Conservation (phyloP, 345 rosid genomes). For the Mallotus nudiflorus region DNA sequence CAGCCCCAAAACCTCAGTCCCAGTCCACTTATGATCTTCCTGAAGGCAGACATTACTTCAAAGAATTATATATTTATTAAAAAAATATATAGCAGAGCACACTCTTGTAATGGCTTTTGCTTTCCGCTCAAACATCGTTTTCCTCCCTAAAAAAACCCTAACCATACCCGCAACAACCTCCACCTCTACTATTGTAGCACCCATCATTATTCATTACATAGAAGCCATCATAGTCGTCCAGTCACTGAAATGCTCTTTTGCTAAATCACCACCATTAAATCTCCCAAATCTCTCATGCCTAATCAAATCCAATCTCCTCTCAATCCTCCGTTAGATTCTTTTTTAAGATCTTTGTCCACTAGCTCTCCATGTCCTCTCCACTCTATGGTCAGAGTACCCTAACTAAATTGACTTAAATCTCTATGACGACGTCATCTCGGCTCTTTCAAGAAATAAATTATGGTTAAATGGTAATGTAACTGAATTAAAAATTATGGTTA, state of each 20-base stretch:
- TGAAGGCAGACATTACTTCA: too few relatives aligned
- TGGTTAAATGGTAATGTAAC: too few relatives aligned
- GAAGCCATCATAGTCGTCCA: slow-evolving; percentile 95
- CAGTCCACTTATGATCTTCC: too few relatives aligned
- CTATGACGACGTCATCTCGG: slow-evolving; percentile 59
- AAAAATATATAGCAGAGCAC: too few relatives aligned
- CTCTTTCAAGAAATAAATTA: slow-evolving; percentile 51
- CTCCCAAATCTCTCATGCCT: slow-evolving; percentile 75
- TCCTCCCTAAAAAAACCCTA: slow-evolving; percentile 12
- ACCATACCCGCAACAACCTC: neutral
- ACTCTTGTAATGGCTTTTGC: slow-evolving; percentile 1
- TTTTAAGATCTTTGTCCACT: slow-evolving; percentile 69
- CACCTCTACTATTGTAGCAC: too few relatives aligned
- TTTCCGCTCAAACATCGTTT: slow-evolving; percentile 26
- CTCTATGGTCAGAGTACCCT: slow-evolving; percentile 59
- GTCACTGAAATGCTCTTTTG: slow-evolving; percentile 65
- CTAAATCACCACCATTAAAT: slow-evolving; percentile 7
- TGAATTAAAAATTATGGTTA: too few relatives aligned
- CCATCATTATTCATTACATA: slow-evolving; percentile 49
- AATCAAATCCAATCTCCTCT: slow-evolving; percentile 59
- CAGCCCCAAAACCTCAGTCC: too few relatives aligned
- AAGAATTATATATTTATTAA: too few relatives aligned
- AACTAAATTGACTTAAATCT: slow-evolving; percentile 43
- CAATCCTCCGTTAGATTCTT: slow-evolving; percentile 71
- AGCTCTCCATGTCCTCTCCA: slow-evolving; percentile 72